phyloP scores from a whole-genome alignment of 192 early-diverging fungal genomes.

The Radiomyces spectabilis region DNA sequence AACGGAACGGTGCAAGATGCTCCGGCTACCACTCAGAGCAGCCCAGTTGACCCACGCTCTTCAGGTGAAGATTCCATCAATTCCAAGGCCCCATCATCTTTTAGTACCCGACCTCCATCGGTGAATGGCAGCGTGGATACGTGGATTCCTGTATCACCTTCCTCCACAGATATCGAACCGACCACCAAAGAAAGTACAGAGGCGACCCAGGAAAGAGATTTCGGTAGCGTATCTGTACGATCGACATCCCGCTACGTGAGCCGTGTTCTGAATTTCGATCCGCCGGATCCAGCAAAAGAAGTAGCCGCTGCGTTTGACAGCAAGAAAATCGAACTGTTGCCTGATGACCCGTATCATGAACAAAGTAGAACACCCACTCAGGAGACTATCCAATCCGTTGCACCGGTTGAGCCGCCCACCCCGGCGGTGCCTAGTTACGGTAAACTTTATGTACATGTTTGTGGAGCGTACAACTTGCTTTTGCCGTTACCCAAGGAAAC shows the following conservation, averaged over 20 bases:
- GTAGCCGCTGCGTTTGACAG: too few species aligned
- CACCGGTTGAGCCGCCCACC: not conserved
- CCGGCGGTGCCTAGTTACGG: not conserved
- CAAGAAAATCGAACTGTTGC: too few species aligned
- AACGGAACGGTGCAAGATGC: too few species aligned
- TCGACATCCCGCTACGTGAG: not conserved
- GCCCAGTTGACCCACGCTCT: not conserved
- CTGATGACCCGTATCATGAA: too few species aligned
- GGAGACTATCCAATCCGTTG: not conserved
- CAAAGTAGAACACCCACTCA: not conserved
- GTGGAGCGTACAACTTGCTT: conserved; percentile 9
- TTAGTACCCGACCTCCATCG: not conserved
- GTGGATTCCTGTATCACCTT: not conserved
- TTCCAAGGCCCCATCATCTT: not conserved
- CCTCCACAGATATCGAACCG: not conserved
- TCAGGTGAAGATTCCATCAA: not conserved
- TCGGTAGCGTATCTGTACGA: conserved; percentile 1
- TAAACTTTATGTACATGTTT: conserved; percentile 10
- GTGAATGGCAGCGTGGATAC: not conserved
- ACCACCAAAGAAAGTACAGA: not conserved
- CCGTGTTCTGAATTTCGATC: not conserved
- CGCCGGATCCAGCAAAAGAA: too few species aligned
- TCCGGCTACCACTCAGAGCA: too few species aligned
- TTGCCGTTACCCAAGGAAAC: conserved; percentile 14
- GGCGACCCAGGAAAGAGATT: not conserved